These are phyloP conservation scores for Leptographium radiaticola DNA, from an alignment of 2,329 filamentous ascomycete genomes.

Conservation along the genomic window DNA sequence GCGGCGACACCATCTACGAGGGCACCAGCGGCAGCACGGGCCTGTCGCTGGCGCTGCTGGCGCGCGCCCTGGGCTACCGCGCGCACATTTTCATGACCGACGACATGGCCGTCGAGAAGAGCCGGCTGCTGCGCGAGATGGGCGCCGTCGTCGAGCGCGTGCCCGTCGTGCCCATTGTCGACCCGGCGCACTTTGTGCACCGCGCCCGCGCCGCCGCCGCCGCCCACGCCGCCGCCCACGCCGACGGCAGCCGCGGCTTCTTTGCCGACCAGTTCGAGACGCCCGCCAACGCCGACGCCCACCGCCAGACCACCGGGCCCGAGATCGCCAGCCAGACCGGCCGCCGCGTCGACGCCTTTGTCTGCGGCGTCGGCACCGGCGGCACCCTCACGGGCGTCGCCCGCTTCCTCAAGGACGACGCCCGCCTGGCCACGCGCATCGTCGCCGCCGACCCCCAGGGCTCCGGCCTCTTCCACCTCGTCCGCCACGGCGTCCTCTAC, in stretches of 20 bases:
- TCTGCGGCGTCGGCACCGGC: slow-evolving; percentile 86
- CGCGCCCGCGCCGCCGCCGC: slow-evolving; percentile 63
- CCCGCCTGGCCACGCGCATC: slow-evolving; percentile 49
- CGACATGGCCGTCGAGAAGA: slow-evolving; percentile 82
- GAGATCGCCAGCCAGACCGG: slow-evolving; percentile 74
- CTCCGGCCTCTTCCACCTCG: slow-evolving; percentile 81
- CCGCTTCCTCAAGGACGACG: slow-evolving; percentile 62
- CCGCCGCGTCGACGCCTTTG: slow-evolving; percentile 60
- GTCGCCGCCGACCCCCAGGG: slow-evolving; percentile 91
- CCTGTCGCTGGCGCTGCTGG: slow-evolving; percentile 83
- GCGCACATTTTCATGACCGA: slow-evolving; percentile 97
- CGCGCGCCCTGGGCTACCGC: slow-evolving; percentile 75
- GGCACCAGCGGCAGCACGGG: slow-evolving; percentile 94
- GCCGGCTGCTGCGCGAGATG: slow-evolving; percentile 73
- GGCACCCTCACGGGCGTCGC: slow-evolving; percentile 86
- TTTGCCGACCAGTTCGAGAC: slow-evolving; percentile 97
- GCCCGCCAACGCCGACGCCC: slow-evolving; percentile 74
- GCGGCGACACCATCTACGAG: slow-evolving; percentile 92
- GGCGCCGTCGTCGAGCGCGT: slow-evolving; percentile 90
- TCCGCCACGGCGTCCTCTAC: slow-evolving; percentile 94
- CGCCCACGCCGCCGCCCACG: slow-evolving; percentile 50
- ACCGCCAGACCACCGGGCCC: slow-evolving; percentile 71
- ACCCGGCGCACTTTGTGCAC: slow-evolving; percentile 89
- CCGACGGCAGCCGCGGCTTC: slow-evolving; percentile 61
- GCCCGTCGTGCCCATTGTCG: slow-evolving; percentile 83